Evolutionary conservation across 177 flowering plant species (phyloP), one percentile per base, ranked within the genome.

Genomic region (Vitis hybrid): DNA sequence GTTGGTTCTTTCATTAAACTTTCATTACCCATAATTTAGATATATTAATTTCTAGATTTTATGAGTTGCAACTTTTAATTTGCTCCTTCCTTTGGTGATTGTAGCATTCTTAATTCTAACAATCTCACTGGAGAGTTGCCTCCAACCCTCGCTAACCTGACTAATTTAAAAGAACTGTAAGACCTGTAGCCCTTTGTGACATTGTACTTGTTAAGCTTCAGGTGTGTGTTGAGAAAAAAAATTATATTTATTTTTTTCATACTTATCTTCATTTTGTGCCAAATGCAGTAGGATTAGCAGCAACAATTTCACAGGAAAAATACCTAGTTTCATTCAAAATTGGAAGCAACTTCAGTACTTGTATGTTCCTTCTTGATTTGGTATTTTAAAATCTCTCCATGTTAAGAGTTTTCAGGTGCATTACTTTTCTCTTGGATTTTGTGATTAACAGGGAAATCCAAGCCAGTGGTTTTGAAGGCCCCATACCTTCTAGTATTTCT

Each of bases 391-490:
- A 27, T 56, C 8, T 51, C 15, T 52, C 11, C 30, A 35, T 13
- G 4, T 32, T 40, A 13, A 55, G 40, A 16, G 18, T 56, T 56
- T 2, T 7, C 19, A 46, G 15, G 12, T 71, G 13, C 8, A 1
- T 0, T 56, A n/a, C 13, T 51, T 4, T 12, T 13, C 18, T 24
- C 27, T 46, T 10, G 5, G 15, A 46, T 55, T 16, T 15, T 69
- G 35, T 51, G 60, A 6, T 15, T 52, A 19, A 62, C 67, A 84
- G 87, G 71, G 79, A 74, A 51, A 73, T 82, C 51, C 67, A 70
- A 2, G 85, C 79, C 3, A 72, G 78, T 74, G 85, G 85, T 9
- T 21, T 82, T 9, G 60, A 65, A 50, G 83, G 83, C 48, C 82
- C 86, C 2, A 78, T 80, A 67, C 83, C 83, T 50, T 57, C 77